Base-by-base conservation (phyloP, 192 early-diverging fungal species). In the Podila horticola region DNA sequence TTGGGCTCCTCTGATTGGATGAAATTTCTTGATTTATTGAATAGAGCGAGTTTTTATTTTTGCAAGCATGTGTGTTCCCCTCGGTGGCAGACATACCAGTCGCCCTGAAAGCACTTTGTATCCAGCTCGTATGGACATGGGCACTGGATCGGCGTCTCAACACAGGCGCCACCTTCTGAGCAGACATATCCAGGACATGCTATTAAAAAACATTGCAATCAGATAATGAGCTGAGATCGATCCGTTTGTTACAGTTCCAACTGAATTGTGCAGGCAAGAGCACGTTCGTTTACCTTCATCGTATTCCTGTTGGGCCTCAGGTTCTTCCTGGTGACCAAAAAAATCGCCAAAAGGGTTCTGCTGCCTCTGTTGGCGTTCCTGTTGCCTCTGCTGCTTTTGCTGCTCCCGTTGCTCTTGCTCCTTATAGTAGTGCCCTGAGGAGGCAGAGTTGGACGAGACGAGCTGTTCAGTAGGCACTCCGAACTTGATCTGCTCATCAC, bases 41-140 rank as follows among this genome's bases (percentile, higher is more conserved):
- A 62, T n/a, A 17, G 15, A 22, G 2, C 34, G n/a, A n/a, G 28
- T 28, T 13, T 48, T 48, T 58, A 5, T 12, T 20, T 30, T 36
- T 51, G 33, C 28, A 41, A 81, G 58, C 70, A 69, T 9, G 34
- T 4, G 12, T 60, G 62, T 11, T 49, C 10, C 20, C 77, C 77
- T 36, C 77, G 30, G 28, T 69, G 50, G 36, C 77, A 81, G 36
- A 65, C 29, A 57, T 81, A 81, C 77, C 77, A 81, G 15, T 72
- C 67, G 52, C 77, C 67, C 28, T 34, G 48, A 3, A 69, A 19
- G 33, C 77, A 81, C 34, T 81, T 81, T 5, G 71, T 81, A 34
- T 81, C 77, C 1, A 33, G 22, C 2, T 51, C 31, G 26, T 59
- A 73, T 1, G 71, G 71, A 58, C 77, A 81, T 8, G 77, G 77